A percentile compares a stretch with the other conserved stretches of the same genome.
phyloP scores from a whole-genome alignment of 805 yeast genomes.

The Candida piceae region DNA sequence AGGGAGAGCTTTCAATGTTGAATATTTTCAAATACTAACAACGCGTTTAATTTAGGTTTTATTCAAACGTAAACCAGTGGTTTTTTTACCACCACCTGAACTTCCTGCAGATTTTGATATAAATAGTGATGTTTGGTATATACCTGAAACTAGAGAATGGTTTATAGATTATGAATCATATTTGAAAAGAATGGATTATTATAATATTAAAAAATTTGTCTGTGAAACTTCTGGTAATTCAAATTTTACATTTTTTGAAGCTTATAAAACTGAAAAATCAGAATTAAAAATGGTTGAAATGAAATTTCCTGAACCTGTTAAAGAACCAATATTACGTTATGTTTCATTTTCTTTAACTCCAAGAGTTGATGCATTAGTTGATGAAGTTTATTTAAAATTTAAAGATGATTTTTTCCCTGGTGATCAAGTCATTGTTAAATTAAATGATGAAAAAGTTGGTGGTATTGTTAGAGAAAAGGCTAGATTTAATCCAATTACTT shows the following conservation, averaged over 20 bases:
- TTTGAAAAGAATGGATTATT: conserved; percentile 65
- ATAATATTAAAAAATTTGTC: conserved; percentile 72
- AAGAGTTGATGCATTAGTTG: conserved; percentile 82
- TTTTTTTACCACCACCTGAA: conserved; percentile 49
- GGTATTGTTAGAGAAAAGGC: conserved; percentile 84
- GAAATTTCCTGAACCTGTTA: conserved; percentile 83
- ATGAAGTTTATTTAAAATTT: conserved; percentile 73
- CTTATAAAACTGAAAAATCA: conserved; percentile 66
- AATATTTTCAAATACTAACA: conserved; percentile 1
- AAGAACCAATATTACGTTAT: conserved; percentile 85
- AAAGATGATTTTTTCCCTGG: conserved; percentile 88
- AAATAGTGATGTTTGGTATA: conserved; percentile 68
- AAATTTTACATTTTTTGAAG: conserved; percentile 86
- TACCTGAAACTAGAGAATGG: conserved; percentile 87
- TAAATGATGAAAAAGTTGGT: conserved; percentile 37
- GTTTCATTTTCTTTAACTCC: conserved; percentile 79
- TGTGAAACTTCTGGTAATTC: conserved; percentile 96
- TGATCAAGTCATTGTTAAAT: conserved; percentile 65
- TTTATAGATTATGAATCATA: conserved; percentile 74
- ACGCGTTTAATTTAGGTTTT: conserved; percentile 47
- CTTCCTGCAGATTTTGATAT: conserved; percentile 51
- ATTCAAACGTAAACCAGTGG: conserved; percentile 69
- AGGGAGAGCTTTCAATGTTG: too few relatives aligned
- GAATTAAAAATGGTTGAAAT: conserved; percentile 64
- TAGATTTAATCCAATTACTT: conserved; percentile 52